phyloP scores from a whole-genome alignment of 768 basidiomycete species.

The Clavulina sp. region DNA sequence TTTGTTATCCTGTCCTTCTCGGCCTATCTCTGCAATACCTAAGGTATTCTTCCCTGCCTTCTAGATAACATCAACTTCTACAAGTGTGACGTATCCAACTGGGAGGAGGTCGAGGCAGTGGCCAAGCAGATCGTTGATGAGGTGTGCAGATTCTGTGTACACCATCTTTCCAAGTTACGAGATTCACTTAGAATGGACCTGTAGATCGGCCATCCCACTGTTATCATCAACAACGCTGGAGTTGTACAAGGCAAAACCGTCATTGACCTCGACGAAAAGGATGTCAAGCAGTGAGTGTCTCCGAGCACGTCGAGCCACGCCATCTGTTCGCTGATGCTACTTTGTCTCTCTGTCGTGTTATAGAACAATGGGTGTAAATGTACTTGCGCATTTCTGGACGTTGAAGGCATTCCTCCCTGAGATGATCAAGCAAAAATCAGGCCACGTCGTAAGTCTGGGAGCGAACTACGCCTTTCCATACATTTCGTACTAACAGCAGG shows the following conservation, averaged over 20 bases:
- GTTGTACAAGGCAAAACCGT: slow-evolving; percentile 80
- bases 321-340: not conserved
- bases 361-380: slow-evolving; percentile 84
- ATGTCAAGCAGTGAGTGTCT: slow-evolving; percentile 54
- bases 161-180: not conserved
- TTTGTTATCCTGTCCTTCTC: slow-evolving; percentile 17
- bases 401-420: slow-evolving; percentile 84
- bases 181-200: slow-evolving; percentile 16
- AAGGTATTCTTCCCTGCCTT: not conserved
- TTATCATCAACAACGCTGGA: slow-evolving; percentile 90
- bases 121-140: slow-evolving; percentile 62
- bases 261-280: slow-evolving; percentile 57
- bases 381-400: slow-evolving; percentile 78
- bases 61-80: slow-evolving; percentile 70
- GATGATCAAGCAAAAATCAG: slow-evolving; percentile 58
- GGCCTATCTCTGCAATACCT: not conserved
- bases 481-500: no score
- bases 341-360: not conserved
- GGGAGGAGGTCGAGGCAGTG: slow-evolving; percentile 63
- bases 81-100: slow-evolving; percentile 81
- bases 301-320: not conserved
- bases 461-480: slow-evolving; percentile 1
- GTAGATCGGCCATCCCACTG: slow-evolving; percentile 67
- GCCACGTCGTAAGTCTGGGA: slow-evolving; percentile 61
- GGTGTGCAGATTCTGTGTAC: slow-evolving; percentile 24